These are phyloP conservation scores for Metarhizium sp. DNA, from an alignment of 2,329 filamentous ascomycete species.

Conservation along the genomic window DNA sequence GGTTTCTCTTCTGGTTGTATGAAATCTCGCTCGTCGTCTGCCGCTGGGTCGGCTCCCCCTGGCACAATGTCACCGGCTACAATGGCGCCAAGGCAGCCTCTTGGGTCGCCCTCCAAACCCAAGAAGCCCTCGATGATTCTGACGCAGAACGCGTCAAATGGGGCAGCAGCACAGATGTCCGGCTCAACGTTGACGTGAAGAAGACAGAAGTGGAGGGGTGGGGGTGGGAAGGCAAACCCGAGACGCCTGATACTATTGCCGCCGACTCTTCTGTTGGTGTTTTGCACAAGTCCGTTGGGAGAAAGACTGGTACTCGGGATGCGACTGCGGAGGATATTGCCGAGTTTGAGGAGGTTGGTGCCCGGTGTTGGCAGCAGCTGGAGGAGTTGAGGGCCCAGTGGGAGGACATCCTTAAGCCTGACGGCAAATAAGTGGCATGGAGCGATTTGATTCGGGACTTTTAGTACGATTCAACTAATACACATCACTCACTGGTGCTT, in stretches of 20 bases:
- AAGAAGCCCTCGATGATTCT: constrained; percentile 49
- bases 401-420: constrained; percentile 35
- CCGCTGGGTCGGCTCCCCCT: constrained; percentile 74
- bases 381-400: constrained; percentile 60
- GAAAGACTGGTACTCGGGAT: constrained; percentile 48
- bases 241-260: constrained; percentile 30
- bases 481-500: not conserved
- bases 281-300: constrained; percentile 42
- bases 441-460: not conserved
- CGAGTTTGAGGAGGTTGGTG: constrained; percentile 54
- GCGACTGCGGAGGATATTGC: constrained; percentile 50
- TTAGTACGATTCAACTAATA: not conserved
- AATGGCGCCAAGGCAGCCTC: constrained; percentile 65
- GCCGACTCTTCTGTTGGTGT: constrained; percentile 35
- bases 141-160: constrained; percentile 60
- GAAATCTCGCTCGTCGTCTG: constrained; percentile 57
- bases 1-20: constrained; percentile 63
- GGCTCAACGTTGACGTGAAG: constrained; percentile 52
- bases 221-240: constrained; percentile 59
- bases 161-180: constrained; percentile 62
- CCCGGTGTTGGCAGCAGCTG: constrained; percentile 58
- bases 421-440: constrained; percentile 6
- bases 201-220: constrained; percentile 81
- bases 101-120: constrained; percentile 65
- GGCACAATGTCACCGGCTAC: constrained; percentile 75